These are phyloP conservation scores for Tetraselmis striata DNA, from an alignment of 139 green algal species.

Conservation along the genomic window DNA sequence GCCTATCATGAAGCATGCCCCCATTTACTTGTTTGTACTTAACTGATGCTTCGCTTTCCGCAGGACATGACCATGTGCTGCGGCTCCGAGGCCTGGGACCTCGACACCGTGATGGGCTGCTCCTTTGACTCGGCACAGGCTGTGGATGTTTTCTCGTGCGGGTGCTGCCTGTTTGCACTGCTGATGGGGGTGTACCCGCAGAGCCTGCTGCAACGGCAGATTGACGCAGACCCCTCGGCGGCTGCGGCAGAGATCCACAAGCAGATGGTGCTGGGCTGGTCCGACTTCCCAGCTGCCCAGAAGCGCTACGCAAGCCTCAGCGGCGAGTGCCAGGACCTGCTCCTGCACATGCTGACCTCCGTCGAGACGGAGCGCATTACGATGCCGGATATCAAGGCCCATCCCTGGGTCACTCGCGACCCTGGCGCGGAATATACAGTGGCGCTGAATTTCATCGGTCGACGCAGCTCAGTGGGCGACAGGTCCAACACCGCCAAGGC, in stretches of 20 bases:
- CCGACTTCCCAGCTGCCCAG: not conserved
- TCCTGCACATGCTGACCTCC: not conserved
- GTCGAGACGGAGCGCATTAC: not conserved
- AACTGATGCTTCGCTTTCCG: no score
- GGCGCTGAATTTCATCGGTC: no score
- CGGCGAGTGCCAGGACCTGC: not conserved
- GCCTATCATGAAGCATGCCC: no score
- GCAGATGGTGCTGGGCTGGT: not conserved
- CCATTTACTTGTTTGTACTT: no score
- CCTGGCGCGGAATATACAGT: no score
- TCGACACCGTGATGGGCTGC: not conserved
- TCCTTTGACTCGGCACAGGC: not conserved
- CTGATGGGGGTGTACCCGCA: not conserved
- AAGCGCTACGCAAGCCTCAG: not conserved
- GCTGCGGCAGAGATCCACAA: not conserved
- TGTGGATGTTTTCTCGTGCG: not conserved
- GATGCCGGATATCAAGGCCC: not conserved
- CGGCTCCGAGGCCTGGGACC: no score
- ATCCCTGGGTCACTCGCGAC: not conserved
- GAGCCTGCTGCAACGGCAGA: not conserved
- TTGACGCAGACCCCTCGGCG: not conserved
- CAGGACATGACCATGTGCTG: no score
- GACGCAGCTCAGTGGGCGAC: no score
- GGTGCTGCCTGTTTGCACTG: not conserved
- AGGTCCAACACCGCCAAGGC: no score